Percentiles rank a stretch among this genome's conserved stretches.
Conservation (phyloP, 2,329 filamentous ascomycete genomes). For the Bipolaris sorokiniana region DNA sequence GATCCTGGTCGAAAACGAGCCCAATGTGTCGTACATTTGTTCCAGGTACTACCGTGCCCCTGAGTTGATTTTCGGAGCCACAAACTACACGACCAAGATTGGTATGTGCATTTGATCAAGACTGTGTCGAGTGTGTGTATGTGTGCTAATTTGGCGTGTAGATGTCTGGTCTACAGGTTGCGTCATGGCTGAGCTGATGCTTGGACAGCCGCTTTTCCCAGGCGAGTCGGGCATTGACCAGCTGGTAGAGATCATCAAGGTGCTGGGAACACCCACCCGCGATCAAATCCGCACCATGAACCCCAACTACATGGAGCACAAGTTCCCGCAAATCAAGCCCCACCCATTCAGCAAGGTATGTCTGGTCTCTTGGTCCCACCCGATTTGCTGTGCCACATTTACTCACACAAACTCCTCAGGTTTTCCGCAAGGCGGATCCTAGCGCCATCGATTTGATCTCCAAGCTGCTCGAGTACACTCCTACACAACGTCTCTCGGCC, state of each 20-base stretch:
- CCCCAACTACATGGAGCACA: constrained; percentile 99
- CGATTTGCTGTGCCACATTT: not conserved
- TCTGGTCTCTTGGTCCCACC: constrained; percentile 1
- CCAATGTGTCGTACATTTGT: constrained; percentile 99
- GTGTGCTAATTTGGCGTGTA: constrained; percentile 51
- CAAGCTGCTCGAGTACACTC: constrained; percentile 92
- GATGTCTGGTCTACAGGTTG: constrained; percentile 99
- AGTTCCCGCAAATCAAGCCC: constrained; percentile 99
- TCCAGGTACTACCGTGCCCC: constrained; percentile 98
- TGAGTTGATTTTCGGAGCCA: constrained; percentile 97
- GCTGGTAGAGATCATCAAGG: constrained; percentile 98
- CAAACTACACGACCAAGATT: constrained; percentile 99
- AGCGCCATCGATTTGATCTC: constrained; percentile 96
- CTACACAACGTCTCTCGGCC: constrained; percentile 89
- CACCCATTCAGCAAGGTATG: constrained; percentile 93
- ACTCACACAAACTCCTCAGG: constrained; percentile 54
- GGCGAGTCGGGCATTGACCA: constrained; percentile 99
- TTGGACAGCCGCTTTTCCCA: constrained; percentile 95
- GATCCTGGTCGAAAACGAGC: constrained; percentile 97
- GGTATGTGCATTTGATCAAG: constrained; percentile 65
- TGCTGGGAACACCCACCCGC: constrained; percentile 91
- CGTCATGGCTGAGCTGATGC: constrained; percentile 99
- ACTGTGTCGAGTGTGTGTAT: constrained; percentile 6
- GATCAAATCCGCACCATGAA: constrained; percentile 99
- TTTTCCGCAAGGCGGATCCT: constrained; percentile 93